Percentiles rank a stretch among this genome's conserved stretches.
Conservation (phyloP, 2,329 filamentous ascomycete genomes). For the Tothia fuscella region DNA sequence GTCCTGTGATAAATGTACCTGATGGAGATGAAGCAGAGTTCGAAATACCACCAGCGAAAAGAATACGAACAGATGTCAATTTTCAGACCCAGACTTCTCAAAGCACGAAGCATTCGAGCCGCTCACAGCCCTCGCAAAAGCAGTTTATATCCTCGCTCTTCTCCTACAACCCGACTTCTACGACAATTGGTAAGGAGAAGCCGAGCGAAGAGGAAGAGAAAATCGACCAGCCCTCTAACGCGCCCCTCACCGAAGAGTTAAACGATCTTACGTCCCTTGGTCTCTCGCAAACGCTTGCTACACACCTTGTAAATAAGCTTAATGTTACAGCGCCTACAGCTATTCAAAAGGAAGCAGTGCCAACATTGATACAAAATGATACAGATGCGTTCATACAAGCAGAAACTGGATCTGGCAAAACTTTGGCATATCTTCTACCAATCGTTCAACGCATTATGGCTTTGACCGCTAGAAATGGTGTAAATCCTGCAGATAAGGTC, state of each 20-base stretch:
- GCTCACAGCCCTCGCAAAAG: slow-evolving; percentile 28
- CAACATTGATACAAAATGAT: slow-evolving; percentile 66
- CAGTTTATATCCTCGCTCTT: slow-evolving; percentile 86
- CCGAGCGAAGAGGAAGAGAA: slow-evolving; percentile 28
- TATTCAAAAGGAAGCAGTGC: slow-evolving; percentile 83
- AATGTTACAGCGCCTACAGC: slow-evolving; percentile 82
- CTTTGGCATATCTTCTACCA: slow-evolving; percentile 85
- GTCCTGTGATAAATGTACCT: neutral
- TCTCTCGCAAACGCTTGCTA: slow-evolving; percentile 65
- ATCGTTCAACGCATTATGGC: slow-evolving; percentile 80
- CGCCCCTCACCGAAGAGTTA: slow-evolving; percentile 70
- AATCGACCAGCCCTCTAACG: slow-evolving; percentile 70
- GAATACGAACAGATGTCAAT: slow-evolving; percentile 2
- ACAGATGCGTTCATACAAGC: slow-evolving; percentile 93
- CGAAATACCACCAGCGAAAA: slow-evolving; percentile 1
- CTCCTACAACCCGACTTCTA: slow-evolving; percentile 71
- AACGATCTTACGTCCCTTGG: slow-evolving; percentile 81
- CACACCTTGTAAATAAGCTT: slow-evolving; percentile 75
- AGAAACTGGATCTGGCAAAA: slow-evolving; percentile 95
- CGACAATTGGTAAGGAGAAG: slow-evolving; percentile 44
- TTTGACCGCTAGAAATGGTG: slow-evolving; percentile 39
- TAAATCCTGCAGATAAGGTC: slow-evolving; percentile 25
- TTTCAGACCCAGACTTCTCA: slow-evolving; percentile 2
- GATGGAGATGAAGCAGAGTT: neutral
- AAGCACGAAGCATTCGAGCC: neutral